A percentile compares a stretch with the other conserved stretches of the same genome.
Conservation (phyloP, 2,329 filamentous ascomycete genomes). For the Chaetoscypha palmicola region DNA sequence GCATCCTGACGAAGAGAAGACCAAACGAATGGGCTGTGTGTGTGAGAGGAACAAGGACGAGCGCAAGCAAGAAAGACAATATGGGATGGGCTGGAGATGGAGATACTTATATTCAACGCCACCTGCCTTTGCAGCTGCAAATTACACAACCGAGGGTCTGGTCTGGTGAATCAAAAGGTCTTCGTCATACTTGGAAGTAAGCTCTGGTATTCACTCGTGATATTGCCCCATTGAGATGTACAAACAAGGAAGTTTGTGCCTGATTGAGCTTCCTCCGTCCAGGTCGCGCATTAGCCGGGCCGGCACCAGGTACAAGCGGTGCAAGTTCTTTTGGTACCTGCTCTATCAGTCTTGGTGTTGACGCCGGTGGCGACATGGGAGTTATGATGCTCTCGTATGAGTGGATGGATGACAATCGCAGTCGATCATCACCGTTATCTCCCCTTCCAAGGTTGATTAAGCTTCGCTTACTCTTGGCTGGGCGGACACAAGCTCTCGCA, state of each 20-base stretch:
- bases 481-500: not conserved
- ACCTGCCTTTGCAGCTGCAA: not conserved
- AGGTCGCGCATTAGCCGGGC: not conserved
- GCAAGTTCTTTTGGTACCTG: not conserved
- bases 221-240: conserved; percentile 1
- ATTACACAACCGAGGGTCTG: not conserved
- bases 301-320: not conserved
- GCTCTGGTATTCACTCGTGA: not conserved
- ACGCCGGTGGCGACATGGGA: not conserved
- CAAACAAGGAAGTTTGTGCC: not conserved
- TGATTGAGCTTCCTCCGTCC: not conserved
- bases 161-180: not conserved
- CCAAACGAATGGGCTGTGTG: not conserved
- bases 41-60: not conserved
- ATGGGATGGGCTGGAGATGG: conserved; percentile 3
- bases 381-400: not conserved
- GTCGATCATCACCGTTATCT: not conserved
- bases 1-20: conserved; percentile 11
- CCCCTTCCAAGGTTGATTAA: too few relatives aligned
- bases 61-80: not conserved
- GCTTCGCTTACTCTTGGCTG: not conserved
- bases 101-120: conserved; percentile 5
- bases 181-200: not conserved
- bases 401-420: not conserved
- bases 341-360: not conserved